These are phyloP conservation scores for Recurvomyces mirabilis DNA, from an alignment of 495 filamentous ascomycete genomes.

Conservation along the genomic window DNA sequence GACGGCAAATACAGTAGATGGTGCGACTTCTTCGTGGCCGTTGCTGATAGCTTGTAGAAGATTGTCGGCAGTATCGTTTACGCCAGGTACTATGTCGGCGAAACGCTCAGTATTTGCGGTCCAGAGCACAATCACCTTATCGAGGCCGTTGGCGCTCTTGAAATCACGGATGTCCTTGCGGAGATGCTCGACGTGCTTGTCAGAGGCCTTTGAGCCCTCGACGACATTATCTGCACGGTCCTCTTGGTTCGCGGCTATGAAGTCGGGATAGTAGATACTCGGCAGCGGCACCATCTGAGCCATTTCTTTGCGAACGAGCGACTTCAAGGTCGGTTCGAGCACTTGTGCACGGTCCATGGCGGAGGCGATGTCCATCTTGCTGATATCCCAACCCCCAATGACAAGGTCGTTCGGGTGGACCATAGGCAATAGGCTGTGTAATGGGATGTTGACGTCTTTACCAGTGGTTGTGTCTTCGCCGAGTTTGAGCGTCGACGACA, in stretches of 20 bases:
- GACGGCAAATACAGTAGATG: conserved; percentile 91
- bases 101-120: conserved; percentile 98
- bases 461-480: conserved; percentile 74
- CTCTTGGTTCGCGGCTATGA: conserved; percentile 98
- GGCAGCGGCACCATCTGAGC: conserved; percentile 76
- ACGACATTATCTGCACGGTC: conserved; percentile 90
- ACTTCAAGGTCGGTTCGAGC: conserved; percentile 85
- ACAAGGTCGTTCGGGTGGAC: conserved; percentile 93
- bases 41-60: conserved; percentile 73
- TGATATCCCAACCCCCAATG: conserved; percentile 97
- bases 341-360: conserved; percentile 95
- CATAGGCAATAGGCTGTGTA: conserved; percentile 91
- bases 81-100: conserved; percentile 71
- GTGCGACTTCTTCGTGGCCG: conserved; percentile 80
- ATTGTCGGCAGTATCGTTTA: conserved; percentile 96
- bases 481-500: conserved; percentile 94
- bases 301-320: conserved; percentile 86
- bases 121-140: conserved; percentile 97
- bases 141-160: conserved; percentile 72
- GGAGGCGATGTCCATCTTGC: conserved; percentile 70
- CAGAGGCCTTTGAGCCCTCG: conserved; percentile 68
- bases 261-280: conserved; percentile 97
- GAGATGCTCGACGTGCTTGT: conserved; percentile 83
- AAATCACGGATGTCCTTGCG: conserved; percentile 93
- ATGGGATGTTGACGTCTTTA: conserved; percentile 91